Evolutionary conservation across 345 rosid species (phyloP).

Genomic region (Lagerstroemia speciosa): DNA sequence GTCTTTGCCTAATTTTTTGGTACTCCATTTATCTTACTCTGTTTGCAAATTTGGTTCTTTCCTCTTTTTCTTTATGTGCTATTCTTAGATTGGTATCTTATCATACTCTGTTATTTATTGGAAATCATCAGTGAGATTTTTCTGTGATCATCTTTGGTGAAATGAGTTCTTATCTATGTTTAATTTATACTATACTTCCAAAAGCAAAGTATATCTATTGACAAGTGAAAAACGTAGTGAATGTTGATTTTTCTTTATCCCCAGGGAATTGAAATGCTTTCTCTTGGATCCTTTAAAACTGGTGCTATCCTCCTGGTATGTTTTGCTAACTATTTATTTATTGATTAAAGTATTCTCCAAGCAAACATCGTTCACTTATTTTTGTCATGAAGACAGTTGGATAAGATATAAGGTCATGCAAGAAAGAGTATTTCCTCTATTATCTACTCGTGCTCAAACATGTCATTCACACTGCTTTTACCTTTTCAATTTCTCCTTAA

Average conservation of each 20-base stretch:
- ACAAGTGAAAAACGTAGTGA: background rate
- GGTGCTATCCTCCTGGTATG: conserved; percentile 79
- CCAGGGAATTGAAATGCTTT: conserved; percentile 99
- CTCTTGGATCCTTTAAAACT: conserved; percentile 94
- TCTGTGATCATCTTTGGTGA: background rate
- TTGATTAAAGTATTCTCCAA: background rate
- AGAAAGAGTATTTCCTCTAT: background rate
- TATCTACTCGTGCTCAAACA: background rate
- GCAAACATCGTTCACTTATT: background rate
- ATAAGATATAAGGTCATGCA: background rate
- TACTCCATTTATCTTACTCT: too few relatives aligned
- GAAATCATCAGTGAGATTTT: background rate
- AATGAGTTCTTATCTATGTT: background rate
- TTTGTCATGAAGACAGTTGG: background rate
- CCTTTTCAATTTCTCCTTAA: background rate
- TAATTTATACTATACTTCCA: too few relatives aligned
- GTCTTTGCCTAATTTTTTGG: too few relatives aligned
- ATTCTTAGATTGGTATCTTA: background rate
- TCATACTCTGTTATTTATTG: conserved; percentile 1
- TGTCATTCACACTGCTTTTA: background rate
- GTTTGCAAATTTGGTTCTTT: background rate
- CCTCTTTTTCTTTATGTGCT: background rate
- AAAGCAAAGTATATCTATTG: too few relatives aligned
- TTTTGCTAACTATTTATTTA: background rate
- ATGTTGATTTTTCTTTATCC: conserved; percentile 4